phyloP scores from a whole-genome alignment of 2,329 filamentous ascomycete genomes.

The Phaeomoniella chlamydospora region DNA sequence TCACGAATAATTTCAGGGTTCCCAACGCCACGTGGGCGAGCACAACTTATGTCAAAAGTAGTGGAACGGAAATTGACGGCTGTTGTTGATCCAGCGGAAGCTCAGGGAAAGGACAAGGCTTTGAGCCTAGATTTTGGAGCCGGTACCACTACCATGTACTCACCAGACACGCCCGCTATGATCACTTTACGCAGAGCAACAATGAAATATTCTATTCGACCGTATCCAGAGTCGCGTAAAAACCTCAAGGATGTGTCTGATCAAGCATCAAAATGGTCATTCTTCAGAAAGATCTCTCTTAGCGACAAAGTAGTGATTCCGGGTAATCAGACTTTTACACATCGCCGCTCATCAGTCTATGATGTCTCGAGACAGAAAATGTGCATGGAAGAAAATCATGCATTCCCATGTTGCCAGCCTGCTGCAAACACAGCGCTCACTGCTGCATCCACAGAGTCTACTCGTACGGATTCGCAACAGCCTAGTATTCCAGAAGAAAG shows the following conservation, averaged over 20 bases:
- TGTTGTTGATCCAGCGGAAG: neutral
- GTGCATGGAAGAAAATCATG: neutral
- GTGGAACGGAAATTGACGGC: neutral
- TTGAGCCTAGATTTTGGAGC: neutral
- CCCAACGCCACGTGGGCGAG: neutral
- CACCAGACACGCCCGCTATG: slow-evolving; percentile 1
- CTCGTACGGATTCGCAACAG: no score
- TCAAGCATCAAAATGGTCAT: neutral
- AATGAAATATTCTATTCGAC: neutral
- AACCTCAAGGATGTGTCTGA: neutral
- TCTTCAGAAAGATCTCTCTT: neutral
- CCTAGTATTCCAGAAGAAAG: neutral
- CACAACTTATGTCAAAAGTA: neutral
- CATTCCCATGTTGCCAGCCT: neutral
- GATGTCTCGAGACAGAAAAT: neutral
- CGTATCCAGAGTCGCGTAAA: neutral
- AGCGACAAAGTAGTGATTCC: neutral
- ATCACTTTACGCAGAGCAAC: slow-evolving; percentile 1
- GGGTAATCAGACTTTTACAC: neutral
- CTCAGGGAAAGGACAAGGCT: neutral
- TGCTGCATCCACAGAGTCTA: neutral
- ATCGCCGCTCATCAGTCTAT: neutral
- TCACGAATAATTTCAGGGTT: neutral
- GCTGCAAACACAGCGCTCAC: neutral
- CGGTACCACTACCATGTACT: neutral